These are phyloP conservation scores for Aureobasidium sp. DNA, from an alignment of 2,329 filamentous ascomycete genomes.

Conservation along the genomic window DNA sequence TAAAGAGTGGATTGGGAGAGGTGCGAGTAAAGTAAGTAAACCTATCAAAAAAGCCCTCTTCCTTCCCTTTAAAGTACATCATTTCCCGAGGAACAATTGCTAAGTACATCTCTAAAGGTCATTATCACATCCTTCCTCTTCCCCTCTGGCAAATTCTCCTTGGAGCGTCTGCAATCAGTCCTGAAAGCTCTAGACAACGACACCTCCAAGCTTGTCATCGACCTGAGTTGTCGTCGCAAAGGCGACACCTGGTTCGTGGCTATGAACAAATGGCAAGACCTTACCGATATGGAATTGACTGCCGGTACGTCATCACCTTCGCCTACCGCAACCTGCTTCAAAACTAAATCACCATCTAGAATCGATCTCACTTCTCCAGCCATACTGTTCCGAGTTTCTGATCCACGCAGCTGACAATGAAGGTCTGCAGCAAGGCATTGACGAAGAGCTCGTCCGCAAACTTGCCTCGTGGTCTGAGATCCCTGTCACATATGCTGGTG, in stretches of 20 bases:
- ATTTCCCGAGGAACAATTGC: too few relatives aligned
- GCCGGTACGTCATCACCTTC: conserved; percentile 51
- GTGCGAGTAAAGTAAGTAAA: conserved; percentile 71
- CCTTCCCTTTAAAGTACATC: conserved; percentile 1
- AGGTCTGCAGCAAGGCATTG: conserved; percentile 84
- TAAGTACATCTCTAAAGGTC: conserved; percentile 50
- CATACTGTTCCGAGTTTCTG: conserved; percentile 92
- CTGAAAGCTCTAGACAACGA: conserved; percentile 66
- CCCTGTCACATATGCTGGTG: conserved; percentile 93
- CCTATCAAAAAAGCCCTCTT: neutral
- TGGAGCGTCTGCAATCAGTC: conserved; percentile 66
- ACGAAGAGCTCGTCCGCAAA: conserved; percentile 70
- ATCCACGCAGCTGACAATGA: conserved; percentile 97
- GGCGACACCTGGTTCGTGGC: conserved; percentile 86
- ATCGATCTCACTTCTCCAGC: conserved; percentile 72
- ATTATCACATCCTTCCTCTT: conserved; percentile 97
- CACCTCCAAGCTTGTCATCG: conserved; percentile 79
- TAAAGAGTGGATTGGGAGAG: conserved; percentile 73
- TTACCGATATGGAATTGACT: conserved; percentile 92
- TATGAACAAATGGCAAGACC: conserved; percentile 98
- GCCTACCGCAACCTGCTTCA: neutral
- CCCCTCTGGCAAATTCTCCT: conserved; percentile 73
- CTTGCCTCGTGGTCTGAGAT: conserved; percentile 82
- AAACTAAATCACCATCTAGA: conserved; percentile 44
- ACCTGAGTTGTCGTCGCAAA: conserved; percentile 79